Conservation (phyloP, 345 rosid species). For the Eucalyptus polyanthemos region DNA sequence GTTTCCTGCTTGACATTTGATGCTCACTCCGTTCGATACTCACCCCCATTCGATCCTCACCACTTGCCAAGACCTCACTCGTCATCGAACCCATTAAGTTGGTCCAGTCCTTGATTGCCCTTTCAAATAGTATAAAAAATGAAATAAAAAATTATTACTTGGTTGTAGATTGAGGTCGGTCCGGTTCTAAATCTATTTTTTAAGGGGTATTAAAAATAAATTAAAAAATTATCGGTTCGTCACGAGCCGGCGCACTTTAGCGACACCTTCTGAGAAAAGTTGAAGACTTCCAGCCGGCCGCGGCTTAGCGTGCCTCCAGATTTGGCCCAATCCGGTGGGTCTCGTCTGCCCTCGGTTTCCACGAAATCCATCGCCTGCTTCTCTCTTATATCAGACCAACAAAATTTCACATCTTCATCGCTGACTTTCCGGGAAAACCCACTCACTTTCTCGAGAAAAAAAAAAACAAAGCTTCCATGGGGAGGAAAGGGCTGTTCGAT, state of each 20-base stretch:
- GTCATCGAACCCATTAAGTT: accelerated
- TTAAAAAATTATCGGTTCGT: too few relatives aligned
- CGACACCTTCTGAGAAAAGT: neutral
- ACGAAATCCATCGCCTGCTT: neutral
- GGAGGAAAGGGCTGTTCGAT: slow-evolving; percentile 45
- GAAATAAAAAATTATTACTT: too few relatives aligned
- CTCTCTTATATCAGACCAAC: neutral
- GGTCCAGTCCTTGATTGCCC: accelerated
- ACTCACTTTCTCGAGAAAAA: neutral
- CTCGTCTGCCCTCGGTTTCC: neutral
- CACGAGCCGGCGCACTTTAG: neutral
- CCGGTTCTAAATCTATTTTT: too few relatives aligned
- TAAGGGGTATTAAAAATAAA: too few relatives aligned
- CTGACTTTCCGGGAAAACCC: neutral
- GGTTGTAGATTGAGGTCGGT: accelerated
- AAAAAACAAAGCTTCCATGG: neutral
- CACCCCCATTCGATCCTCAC: accelerated
- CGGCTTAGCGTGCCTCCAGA: neutral
- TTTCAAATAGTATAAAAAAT: too few relatives aligned
- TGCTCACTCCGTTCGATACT: accelerated
- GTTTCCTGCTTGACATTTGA: accelerated
- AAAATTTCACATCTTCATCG: neutral
- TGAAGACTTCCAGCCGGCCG: neutral
- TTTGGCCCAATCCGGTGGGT: neutral
- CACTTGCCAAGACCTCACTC: accelerated